These are phyloP conservation scores for Trichosanthes cucumerina DNA, from an alignment of 306 rosid genomes.

Conservation along the genomic window DNA sequence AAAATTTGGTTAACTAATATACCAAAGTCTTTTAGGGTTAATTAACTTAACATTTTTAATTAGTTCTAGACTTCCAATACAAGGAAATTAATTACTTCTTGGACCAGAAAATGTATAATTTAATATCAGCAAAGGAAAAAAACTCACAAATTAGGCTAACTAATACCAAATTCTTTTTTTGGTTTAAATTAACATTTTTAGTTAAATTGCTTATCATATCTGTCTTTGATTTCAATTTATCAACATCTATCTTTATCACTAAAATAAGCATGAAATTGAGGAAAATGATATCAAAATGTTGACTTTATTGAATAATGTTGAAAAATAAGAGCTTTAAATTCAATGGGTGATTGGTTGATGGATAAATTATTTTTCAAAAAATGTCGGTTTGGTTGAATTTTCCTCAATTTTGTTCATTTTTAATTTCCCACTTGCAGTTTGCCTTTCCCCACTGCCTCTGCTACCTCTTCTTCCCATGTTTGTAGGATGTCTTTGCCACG, in stretches of 20 bases:
- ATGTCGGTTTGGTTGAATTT: background rate
- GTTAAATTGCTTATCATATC: background rate
- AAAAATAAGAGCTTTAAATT: background rate
- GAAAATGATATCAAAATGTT: background rate
- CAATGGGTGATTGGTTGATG: background rate
- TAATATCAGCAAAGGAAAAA: background rate
- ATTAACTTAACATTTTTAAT: no score
- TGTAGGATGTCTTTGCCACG: background rate
- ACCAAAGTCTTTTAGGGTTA: no score
- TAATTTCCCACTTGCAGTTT: background rate
- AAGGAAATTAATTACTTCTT: background rate
- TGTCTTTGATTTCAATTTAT: no score
- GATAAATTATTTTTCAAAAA: no score
- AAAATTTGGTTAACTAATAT: no score
- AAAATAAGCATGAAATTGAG: background rate
- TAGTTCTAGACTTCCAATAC: no score
- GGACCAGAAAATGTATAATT: background rate
- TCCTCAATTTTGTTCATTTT: background rate
- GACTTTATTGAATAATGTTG: background rate
- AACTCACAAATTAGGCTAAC: background rate
- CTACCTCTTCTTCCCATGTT: background rate
- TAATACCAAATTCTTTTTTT: background rate
- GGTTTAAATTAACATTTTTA: background rate
- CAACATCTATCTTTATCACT: no score
- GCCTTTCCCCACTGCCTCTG: background rate